Evolutionary conservation across 2,329 filamentous ascomycete genomes (phyloP), one percentile per base, ranked within the genome.

Genomic region (Aureobasidium sp.): DNA sequence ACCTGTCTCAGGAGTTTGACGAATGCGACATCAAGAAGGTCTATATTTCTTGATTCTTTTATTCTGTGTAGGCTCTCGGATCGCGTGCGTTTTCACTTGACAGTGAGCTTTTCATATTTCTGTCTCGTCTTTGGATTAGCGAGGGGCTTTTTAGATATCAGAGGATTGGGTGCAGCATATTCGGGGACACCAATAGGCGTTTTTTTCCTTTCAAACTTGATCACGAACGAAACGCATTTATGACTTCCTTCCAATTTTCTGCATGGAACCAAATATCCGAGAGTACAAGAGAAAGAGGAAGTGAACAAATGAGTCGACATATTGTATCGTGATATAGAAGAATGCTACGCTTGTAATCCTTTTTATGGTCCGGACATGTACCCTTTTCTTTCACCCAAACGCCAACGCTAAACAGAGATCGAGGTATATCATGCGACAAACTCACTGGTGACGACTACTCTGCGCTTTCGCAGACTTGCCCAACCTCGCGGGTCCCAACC

Each of bases 1-100:
- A 88, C 0, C 58, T 74, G 27, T 87, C 87, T 0, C 83, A 90
- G 56, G 76, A 88, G 12, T 94, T 82, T 69, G 74, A 79, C 0
- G 77, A 80, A 59, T 79, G 80, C 1, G 79, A 84, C 61, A 77
- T 94, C 63, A 89, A 89, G 78, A 97, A 95, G 78, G 91, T 97
- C 24, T 99, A 49, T 35, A 60, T 60, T 15, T 60, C 57, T 7
- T 60, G 29, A 45, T 40, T 5, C 17, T 5, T n/a, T 14, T 17
- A 22, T 5, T 5, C 1, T 3, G 3, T 15, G 27, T 7, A 19
- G 24, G 35, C 50, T 44, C 19, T 11, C 5, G 39, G 39, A 19
- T 11, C 19, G 22, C 35, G 19, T 39, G 35, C 50, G 37, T 52
- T 6, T 12, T 5, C 0, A 8, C 33, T 19, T 50, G 7, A 22